phyloP scores from a whole-genome alignment of 208 protist species.

The Porcisia deanei region DNA sequence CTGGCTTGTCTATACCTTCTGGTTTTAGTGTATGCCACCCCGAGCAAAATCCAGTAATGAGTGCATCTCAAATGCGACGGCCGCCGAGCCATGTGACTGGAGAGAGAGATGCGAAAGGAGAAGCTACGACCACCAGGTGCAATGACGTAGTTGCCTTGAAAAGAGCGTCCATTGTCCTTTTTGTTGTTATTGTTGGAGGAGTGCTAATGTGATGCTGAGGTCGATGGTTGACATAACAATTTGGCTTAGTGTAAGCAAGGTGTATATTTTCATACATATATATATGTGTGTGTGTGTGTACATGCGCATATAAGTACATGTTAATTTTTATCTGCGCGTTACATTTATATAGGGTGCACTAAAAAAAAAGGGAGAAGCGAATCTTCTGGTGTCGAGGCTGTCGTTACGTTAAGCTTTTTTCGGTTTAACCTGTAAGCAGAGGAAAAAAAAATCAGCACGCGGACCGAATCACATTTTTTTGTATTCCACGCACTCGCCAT shows the following conservation, averaged over 20 bases:
- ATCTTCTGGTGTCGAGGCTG: not conserved
- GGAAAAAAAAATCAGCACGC: not conserved
- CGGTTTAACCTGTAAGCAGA: not conserved
- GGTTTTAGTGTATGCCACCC: not conserved
- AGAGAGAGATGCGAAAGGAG: not conserved
- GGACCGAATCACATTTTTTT: not conserved
- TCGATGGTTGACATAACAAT: conserved; percentile 2
- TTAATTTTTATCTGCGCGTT: too few species aligned
- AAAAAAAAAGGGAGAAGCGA: too few species aligned
- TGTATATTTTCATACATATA: not conserved
- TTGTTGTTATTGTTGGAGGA: not conserved
- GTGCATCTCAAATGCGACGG: not conserved
- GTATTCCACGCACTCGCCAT: too few species aligned
- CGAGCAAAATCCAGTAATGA: not conserved
- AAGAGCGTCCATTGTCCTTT: not conserved
- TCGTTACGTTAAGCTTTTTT: not conserved
- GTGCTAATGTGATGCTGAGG: not conserved
- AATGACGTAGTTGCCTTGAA: not conserved
- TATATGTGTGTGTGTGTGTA: too few species aligned
- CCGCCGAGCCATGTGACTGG: not conserved
- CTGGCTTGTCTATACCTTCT: not conserved
- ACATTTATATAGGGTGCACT: too few species aligned
- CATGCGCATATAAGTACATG: too few species aligned
- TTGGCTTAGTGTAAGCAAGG: not conserved
- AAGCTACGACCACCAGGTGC: not conserved